Evolutionary conservation across 805 yeast species (phyloP).

Genomic region (Wickerhamomyces bovis): DNA sequence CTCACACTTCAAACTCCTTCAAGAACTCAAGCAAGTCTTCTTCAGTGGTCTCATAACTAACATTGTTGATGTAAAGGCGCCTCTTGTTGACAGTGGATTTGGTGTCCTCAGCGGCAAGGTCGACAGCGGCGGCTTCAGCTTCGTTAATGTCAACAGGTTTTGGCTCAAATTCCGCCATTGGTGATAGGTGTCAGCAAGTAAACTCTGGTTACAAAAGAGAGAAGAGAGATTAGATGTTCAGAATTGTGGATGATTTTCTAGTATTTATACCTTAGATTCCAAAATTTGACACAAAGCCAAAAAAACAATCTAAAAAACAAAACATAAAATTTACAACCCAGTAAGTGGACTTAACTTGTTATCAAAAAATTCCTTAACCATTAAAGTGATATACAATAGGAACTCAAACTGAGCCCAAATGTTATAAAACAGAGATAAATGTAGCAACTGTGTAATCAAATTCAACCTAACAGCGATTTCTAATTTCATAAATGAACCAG

Average conservation of each 20-base stretch:
- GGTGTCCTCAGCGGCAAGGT: background rate
- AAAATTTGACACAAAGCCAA: background rate
- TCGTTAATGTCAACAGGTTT: background rate
- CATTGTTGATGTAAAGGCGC: constrained; percentile 50
- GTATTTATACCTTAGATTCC: background rate
- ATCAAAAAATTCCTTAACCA: constrained; percentile 13
- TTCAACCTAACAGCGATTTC: constrained; percentile 1
- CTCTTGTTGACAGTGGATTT: constrained; percentile 12
- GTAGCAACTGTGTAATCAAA: background rate
- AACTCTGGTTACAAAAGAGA: background rate
- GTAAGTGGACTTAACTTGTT: background rate
- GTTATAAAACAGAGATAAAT: background rate
- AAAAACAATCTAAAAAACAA: background rate
- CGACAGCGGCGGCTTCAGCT: background rate
- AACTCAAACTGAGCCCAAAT: background rate
- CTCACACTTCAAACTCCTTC: constrained; percentile 42
- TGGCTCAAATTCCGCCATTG: background rate
- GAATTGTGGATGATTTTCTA: background rate
- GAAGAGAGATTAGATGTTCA: background rate
- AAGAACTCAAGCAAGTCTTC: constrained; percentile 42
- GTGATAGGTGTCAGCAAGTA: background rate
- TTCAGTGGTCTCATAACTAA: constrained; percentile 47
- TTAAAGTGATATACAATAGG: constrained; percentile 22
- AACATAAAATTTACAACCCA: background rate
- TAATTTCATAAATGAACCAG: background rate